phyloP scores from a whole-genome alignment of 1,284 basidiomycete species.

The Ustilago esculenta region DNA sequence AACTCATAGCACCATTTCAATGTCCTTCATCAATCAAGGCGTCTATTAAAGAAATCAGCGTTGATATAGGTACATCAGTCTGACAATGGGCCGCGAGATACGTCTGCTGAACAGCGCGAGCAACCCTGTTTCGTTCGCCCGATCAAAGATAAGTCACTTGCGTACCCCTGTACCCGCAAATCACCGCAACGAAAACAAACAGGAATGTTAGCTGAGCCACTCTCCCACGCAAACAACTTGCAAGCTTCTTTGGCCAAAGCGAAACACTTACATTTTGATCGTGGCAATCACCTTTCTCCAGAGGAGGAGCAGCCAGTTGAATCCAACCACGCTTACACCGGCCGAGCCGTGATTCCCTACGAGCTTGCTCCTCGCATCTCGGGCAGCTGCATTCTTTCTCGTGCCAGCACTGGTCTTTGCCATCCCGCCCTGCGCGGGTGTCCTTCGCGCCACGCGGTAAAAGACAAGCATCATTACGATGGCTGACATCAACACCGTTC shows the following conservation, averaged over 20 bases:
- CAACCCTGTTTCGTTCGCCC: neutral
- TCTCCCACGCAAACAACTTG: neutral
- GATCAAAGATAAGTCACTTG: conserved; percentile 46
- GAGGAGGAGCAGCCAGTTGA: conserved; percentile 36
- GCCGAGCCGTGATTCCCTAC: conserved; percentile 16
- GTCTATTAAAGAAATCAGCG: no score
- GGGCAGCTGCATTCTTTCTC: conserved; percentile 25
- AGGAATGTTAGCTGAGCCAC: no score
- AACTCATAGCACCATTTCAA: no score
- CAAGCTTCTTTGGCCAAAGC: no score
- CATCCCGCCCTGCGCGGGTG: conserved; percentile 1
- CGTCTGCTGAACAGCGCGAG: no score
- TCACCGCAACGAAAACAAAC: neutral
- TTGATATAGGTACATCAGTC: no score
- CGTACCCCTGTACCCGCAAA: conserved; percentile 20
- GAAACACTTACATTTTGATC: conserved; percentile 40
- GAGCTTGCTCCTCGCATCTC: conserved; percentile 35
- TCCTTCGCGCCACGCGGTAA: conserved; percentile 25
- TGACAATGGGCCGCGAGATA: no score
- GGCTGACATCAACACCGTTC: conserved; percentile 38
- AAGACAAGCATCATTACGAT: conserved; percentile 43
- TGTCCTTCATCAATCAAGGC: no score
- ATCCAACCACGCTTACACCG: conserved; percentile 13
- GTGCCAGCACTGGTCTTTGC: neutral
- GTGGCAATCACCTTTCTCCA: conserved; percentile 43